Evolutionary conservation across 768 basidiomycete species (phyloP), one percentile per base, ranked within the genome.

Genomic region (Russula olivacea): DNA sequence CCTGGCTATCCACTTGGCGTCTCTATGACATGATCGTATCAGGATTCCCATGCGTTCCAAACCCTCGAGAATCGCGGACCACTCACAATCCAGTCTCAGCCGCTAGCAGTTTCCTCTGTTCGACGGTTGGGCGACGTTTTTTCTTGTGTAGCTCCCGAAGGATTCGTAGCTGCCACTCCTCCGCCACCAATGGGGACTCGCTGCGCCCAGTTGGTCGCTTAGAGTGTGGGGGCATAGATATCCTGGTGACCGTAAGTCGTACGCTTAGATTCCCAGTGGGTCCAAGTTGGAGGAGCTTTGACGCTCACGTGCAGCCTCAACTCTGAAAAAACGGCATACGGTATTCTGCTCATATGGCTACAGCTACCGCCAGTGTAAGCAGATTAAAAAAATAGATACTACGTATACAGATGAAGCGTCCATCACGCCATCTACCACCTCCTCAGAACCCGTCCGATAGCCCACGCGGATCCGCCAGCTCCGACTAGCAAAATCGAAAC

Each of bases 401-500:
- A 66, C 17, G 45, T 54, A 23, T 65, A 63, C 56, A 65, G 55
- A 58, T 53, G 19, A 54, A 47, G 21, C 30, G 30, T 40, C 55
- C 52, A 47, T 36, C 15, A 52, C 36, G 9, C 36, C 21, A 50
- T 10, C 67, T 74, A 89, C 86, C 86, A 88, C 70, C 72, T 74
- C 45, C 78, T 76, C 10, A 74, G 70, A 62, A 85, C 68, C 53
- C 79, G 78, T 21, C 86, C 86, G 14, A 73, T 73, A 45, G 77
- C 80, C 86, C 87, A 89, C 8, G 78, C 74, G 17, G 83, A 70
- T 1, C 83, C 83, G 11, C 80, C 78, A 4, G 74, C 77, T 28
- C 88, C 83, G 0, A 84, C 75, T 0, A 85, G 85, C 21, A 88
- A 69, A 19, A 91, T 77, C 12, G 89, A 74, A n/a, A 85, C 65